Conservation (phyloP, 106 monocot genomes). For the Acanthochlamys bracteata region DNA sequence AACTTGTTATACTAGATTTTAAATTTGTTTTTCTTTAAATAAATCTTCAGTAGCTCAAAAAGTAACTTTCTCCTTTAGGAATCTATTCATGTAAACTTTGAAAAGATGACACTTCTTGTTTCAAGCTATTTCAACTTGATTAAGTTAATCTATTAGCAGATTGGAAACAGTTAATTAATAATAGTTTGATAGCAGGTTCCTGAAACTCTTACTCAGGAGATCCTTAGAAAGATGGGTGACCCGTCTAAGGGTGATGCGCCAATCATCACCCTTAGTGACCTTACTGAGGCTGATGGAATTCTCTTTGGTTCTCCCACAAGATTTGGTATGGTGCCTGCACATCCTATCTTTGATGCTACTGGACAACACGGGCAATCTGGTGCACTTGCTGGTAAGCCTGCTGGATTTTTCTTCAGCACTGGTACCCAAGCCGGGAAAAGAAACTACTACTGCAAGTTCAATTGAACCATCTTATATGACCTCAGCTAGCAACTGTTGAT, state of each 20-base stretch:
- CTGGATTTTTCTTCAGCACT: conserved; percentile 63
- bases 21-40: too few relatives aligned
- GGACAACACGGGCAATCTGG: conserved; percentile 53
- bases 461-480: too few relatives aligned
- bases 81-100: too few relatives aligned
- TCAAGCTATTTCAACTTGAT: too few relatives aligned
- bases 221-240: conserved; percentile 55
- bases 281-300: conserved; percentile 61
- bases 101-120: too few relatives aligned
- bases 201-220: conserved; percentile 51
- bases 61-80: too few relatives aligned
- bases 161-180: too few relatives aligned
- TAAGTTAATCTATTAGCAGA: too few relatives aligned
- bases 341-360: conserved; percentile 65
- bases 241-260: conserved; percentile 52
- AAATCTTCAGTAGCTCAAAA: too few relatives aligned
- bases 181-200: conserved; percentile 29
- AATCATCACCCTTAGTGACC: conserved; percentile 42
- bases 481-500: too few relatives aligned
- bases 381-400: conserved; percentile 64
- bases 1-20: too few relatives aligned
- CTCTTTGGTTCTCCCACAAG: conserved; percentile 64
- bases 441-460: conserved; percentile 54
- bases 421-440: conserved; percentile 71
- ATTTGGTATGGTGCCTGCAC: conserved; percentile 73